Evolutionary conservation across 768 basidiomycete genomes (phyloP), one percentile per base, ranked within the genome.

Genomic region (Naganishia vaughanmartiniae): DNA sequence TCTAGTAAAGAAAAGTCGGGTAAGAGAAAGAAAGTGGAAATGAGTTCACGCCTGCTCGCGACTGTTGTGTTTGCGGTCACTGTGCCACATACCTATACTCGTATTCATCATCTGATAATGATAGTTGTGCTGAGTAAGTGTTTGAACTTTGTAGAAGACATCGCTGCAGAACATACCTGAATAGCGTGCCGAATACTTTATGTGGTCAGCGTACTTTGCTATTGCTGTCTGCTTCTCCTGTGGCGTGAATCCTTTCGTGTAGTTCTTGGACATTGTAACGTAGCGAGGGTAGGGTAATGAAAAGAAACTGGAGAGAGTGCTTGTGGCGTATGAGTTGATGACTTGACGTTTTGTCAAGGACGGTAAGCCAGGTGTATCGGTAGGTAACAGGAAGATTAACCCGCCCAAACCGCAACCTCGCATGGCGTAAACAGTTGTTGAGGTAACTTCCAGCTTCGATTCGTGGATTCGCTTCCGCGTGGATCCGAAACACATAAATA

Each of bases 201-300:
- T 72, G 24, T 51, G 60, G 26, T 72, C 71, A 2, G 71, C 42
- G 28, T 72, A 72, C 34, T 72, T 72, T 66, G 54, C 67, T 34
- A 72, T 63, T n/a, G 71, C 71, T 30, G 39, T 24, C 53, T 72
- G 71, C 42, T 69, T 72, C 21, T 72, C 71, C 53, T 39, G 53
- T 4, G 54, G 42, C 34, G 60, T 65, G 60, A 53, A 65, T 33
- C 30, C 33, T 57, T 70, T 70, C 31, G 68, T 51, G 33, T 60
- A 65, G 57, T 58, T 45, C 53, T 66, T 66, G 46, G 65, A 53
- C 65, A 66, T 66, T 54, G 31, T n/a, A 54, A 4, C n/a, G 65
- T 30, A 65, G 63, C 19, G 63, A 17, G 15, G 28, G 26, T 1
- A n/a, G 48, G n/a, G 65, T 26, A 6, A 30, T 21, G n/a, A 26